Percentiles rank a stretch among this genome's conserved stretches.
These are phyloP conservation scores for Talaromyces sp. DNA, from an alignment of 2,329 filamentous ascomycete species.

Conservation along the genomic window DNA sequence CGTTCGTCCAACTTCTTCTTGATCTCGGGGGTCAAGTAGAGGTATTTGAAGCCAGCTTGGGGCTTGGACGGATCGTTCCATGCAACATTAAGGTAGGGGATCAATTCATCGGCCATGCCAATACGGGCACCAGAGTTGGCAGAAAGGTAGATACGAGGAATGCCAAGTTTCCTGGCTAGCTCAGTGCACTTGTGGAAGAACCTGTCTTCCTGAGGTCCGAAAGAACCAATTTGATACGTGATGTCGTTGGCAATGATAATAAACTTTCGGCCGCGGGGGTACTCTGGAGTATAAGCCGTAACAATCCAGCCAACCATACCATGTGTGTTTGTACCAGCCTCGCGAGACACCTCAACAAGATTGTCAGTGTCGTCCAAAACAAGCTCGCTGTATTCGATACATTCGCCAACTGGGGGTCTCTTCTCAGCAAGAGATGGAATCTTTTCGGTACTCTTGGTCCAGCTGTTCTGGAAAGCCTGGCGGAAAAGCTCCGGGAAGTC, in stretches of 20 bases:
- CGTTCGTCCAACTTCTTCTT: slow-evolving; percentile 83
- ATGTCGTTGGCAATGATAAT: slow-evolving; percentile 99
- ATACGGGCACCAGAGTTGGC: slow-evolving; percentile 98
- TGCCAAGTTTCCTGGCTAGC: slow-evolving; percentile 85
- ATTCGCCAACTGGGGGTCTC: slow-evolving; percentile 81
- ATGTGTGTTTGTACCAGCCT: slow-evolving; percentile 90
- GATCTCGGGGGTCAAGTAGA: slow-evolving; percentile 83
- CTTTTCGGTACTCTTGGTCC: slow-evolving; percentile 70
- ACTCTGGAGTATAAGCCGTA: slow-evolving; percentile 91
- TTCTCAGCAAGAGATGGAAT: slow-evolving; percentile 71
- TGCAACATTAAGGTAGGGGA: slow-evolving; percentile 93
- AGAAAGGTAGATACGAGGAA: slow-evolving; percentile 95
- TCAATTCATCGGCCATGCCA: slow-evolving; percentile 92
- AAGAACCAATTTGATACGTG: slow-evolving; percentile 97
- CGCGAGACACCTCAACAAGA: slow-evolving; percentile 85
- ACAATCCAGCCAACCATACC: slow-evolving; percentile 99
- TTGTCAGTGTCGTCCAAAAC: slow-evolving; percentile 93
- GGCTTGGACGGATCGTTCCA: slow-evolving; percentile 84
- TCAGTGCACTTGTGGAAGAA: slow-evolving; percentile 99
- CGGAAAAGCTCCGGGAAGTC: slow-evolving; percentile 99
- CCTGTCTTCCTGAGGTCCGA: slow-evolving; percentile 91
- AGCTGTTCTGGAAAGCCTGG: slow-evolving; percentile 94
- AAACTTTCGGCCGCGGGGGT: slow-evolving; percentile 85
- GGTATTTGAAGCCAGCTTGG: slow-evolving; percentile 90
- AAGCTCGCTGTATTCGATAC: slow-evolving; percentile 89